These are phyloP conservation scores for Xylariaceae sp. DNA, from an alignment of 2,329 filamentous ascomycete genomes.

Conservation along the genomic window DNA sequence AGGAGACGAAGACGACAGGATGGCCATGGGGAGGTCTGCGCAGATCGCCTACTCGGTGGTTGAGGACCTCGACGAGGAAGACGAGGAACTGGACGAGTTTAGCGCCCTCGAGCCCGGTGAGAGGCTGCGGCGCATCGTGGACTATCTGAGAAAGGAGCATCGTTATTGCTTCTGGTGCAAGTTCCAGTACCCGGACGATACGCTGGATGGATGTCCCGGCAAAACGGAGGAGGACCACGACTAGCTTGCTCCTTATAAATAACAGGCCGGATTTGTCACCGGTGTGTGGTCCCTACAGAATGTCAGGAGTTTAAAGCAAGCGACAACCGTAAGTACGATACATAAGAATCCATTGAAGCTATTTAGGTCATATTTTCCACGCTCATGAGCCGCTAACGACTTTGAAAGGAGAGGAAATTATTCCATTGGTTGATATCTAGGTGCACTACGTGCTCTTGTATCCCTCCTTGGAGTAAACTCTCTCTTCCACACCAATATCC, in stretches of 20 bases:
- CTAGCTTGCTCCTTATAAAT: conserved; percentile 21
- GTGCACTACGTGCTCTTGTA: conserved; percentile 1
- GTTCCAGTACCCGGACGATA: conserved; percentile 64
- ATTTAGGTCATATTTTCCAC: no score
- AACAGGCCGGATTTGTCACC: no score
- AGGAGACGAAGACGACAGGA: conserved; percentile 66
- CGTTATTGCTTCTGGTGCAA: conserved; percentile 98
- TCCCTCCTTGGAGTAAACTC: conserved; percentile 26
- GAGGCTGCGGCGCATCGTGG: conserved; percentile 60
- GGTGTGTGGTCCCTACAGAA: no score
- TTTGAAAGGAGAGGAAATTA: no score
- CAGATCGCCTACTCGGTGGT: conserved; percentile 51
- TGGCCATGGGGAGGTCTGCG: conserved; percentile 56
- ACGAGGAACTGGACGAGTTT: conserved; percentile 75
- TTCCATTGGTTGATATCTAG: no score
- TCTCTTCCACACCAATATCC: conserved; percentile 29
- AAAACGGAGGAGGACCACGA: conserved; percentile 77
- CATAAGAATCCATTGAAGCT: no score
- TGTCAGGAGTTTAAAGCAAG: no score
- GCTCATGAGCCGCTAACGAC: no score
- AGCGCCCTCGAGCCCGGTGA: conserved; percentile 62
- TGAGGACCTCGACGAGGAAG: conserved; percentile 70
- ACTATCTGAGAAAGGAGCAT: conserved; percentile 64
- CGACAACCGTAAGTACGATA: no score
- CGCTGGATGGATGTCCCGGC: conserved; percentile 86